Percentiles rank a stretch among this genome's conserved stretches.
Conservation (phyloP, 108 stramenopile genomes). For the Epithemia pelagica region DNA sequence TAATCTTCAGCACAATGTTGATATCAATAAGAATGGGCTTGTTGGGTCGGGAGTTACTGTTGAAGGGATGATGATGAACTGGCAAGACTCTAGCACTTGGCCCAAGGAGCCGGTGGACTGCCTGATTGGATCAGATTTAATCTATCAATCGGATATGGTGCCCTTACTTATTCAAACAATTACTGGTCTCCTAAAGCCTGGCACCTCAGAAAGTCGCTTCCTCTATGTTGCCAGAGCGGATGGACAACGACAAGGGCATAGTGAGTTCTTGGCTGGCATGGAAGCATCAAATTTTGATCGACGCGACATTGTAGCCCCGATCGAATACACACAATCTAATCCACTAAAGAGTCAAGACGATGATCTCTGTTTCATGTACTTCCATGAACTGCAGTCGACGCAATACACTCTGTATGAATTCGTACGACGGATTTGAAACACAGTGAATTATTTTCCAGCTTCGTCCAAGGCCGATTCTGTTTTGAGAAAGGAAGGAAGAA, state of each 20-base stretch:
- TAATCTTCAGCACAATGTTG: conserved; percentile 70
- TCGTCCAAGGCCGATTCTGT: too few relatives aligned
- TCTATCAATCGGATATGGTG: conserved; percentile 74
- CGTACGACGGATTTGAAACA: too few relatives aligned
- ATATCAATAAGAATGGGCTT: conserved; percentile 33
- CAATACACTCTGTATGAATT: conserved; percentile 75
- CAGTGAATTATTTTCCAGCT: too few relatives aligned
- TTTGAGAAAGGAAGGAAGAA: too few relatives aligned
- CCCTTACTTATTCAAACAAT: conserved; percentile 63
- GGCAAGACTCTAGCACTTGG: conserved; percentile 72
- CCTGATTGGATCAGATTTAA: conserved; percentile 82
- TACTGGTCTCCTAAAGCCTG: conserved; percentile 33
- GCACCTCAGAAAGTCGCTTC: conserved; percentile 26
- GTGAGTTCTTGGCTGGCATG: conserved; percentile 53
- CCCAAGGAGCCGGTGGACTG: conserved; percentile 61
- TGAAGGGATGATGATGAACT: conserved; percentile 55
- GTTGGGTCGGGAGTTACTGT: neutral
- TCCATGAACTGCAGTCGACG: conserved; percentile 60
- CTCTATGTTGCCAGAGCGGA: conserved; percentile 52
- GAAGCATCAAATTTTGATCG: conserved; percentile 18
- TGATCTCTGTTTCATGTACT: conserved; percentile 76
- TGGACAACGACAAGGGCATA: conserved; percentile 51
- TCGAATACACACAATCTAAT: conserved; percentile 35
- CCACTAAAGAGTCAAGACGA: conserved; percentile 60
- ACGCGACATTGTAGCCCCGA: conserved; percentile 32